phyloP scores from a whole-genome alignment of 2,329 filamentous ascomycete genomes.

The Sporothrix mexicana region DNA sequence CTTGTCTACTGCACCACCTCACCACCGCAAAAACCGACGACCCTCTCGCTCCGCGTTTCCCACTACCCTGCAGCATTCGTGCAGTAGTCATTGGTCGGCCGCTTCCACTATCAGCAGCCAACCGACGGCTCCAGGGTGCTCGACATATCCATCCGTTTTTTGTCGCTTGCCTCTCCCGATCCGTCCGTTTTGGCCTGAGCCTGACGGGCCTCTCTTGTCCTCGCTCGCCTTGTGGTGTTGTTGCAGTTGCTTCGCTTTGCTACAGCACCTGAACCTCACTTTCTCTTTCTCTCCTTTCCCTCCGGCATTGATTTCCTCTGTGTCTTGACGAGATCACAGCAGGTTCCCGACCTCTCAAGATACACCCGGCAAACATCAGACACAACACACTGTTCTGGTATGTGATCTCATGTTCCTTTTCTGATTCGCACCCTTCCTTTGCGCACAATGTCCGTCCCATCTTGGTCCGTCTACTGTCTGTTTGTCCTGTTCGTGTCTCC shows the following conservation, averaged over 20 bases:
- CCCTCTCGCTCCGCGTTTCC: not conserved
- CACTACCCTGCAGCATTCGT: slow-evolving; percentile 26
- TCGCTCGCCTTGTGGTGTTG: slow-evolving; percentile 1
- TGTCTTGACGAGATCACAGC: not conserved
- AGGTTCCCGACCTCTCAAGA: not conserved
- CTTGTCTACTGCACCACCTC: not conserved
- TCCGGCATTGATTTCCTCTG: not conserved
- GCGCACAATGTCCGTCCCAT: not conserved
- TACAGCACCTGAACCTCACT: not conserved
- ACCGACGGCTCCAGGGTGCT: slow-evolving; percentile 26
- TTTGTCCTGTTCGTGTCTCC: not conserved
- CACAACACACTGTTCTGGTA: slow-evolving; percentile 7
- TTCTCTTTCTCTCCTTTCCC: slow-evolving; percentile 5
- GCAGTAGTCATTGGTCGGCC: slow-evolving; percentile 17
- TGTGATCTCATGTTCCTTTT: slow-evolving; percentile 3
- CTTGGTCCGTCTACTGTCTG: slow-evolving; percentile 1
- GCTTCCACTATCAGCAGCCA: not conserved
- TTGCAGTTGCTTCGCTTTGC: not conserved
- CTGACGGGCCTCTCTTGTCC: slow-evolving; percentile 4
- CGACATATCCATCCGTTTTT: not conserved
- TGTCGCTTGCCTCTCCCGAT: slow-evolving; percentile 17
- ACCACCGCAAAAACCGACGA: slow-evolving; percentile 3
- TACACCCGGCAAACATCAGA: slow-evolving; percentile 1
- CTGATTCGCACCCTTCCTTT: not conserved
- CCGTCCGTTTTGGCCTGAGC: slow-evolving; percentile 16